Evolutionary conservation across 176 grass and related monocot species (phyloP).

Genomic region (Phoenix dactylifera): DNA sequence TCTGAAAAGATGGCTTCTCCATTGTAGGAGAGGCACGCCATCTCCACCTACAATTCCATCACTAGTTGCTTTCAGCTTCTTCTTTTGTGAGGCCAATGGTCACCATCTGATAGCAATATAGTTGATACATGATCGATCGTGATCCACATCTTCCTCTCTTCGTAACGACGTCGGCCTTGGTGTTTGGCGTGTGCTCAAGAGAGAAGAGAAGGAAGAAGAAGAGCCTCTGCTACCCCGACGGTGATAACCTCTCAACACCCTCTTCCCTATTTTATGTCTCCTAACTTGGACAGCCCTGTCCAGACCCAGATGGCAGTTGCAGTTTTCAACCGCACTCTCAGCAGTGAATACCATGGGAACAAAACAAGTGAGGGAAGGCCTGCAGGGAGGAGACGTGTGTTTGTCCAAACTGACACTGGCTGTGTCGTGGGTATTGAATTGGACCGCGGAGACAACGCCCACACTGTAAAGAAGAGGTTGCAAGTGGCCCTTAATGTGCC

Average conservation of each 20-base stretch:
- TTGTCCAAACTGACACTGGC: constrained; percentile 89
- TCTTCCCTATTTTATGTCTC: constrained; percentile 39
- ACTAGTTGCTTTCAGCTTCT: neutral
- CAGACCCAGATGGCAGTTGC: constrained; percentile 93
- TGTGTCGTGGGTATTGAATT: constrained; percentile 79
- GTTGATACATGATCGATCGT: neutral
- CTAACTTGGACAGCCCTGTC: constrained; percentile 77
- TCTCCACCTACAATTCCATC: too few species aligned
- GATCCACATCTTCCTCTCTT: constrained; percentile 1
- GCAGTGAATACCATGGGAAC: constrained; percentile 55
- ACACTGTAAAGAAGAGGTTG: constrained; percentile 86
- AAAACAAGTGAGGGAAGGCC: constrained; percentile 46
- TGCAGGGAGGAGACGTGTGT: constrained; percentile 75
- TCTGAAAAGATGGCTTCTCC: too few species aligned
- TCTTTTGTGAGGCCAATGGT: neutral
- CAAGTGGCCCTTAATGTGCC: constrained; percentile 72
- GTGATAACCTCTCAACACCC: neutral
- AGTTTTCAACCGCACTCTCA: constrained; percentile 44
- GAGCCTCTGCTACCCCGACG: neutral
- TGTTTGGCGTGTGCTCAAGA: constrained; percentile 9
- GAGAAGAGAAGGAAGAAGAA: constrained; percentile 6
- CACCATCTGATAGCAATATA: neutral
- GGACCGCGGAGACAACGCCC: constrained; percentile 78
- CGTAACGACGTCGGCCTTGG: constrained; percentile 7
- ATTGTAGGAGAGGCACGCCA: too few species aligned